Conservation (phyloP, 148 eudicot genomes). For the Cornus controversa region DNA sequence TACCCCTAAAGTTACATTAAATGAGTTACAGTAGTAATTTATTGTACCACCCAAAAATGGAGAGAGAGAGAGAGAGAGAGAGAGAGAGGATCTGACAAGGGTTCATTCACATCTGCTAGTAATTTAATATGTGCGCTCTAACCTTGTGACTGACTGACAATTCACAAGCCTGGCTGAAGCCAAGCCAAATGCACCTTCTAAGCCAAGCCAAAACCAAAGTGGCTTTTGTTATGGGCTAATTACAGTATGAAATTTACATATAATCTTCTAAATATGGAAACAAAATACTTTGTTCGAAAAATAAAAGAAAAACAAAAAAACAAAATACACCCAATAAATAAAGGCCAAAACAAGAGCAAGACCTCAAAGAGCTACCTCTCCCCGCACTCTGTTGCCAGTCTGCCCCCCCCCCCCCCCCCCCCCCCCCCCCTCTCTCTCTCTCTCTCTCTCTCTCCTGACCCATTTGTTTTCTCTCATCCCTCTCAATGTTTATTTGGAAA, state of each 20-base stretch:
- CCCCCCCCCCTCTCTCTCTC: slow-evolving; percentile 35
- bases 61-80: not conserved
- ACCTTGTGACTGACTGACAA: not conserved
- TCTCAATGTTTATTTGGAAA: not conserved
- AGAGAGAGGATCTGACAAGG: slow-evolving; percentile 11
- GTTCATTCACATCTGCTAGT: slow-evolving; percentile 5
- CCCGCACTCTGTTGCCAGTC: slow-evolving; percentile 13
- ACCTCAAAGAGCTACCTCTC: slow-evolving; percentile 15
- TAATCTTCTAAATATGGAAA: not conserved
- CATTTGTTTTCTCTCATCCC: not conserved
- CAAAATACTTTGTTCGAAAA: too few relatives aligned
- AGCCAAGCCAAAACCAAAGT: slow-evolving; percentile 22
- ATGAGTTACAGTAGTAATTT: slow-evolving; percentile 24
- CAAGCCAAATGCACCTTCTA: slow-evolving; percentile 15
- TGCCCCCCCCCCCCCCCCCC: slow-evolving; percentile 31
- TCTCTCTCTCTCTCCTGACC: slow-evolving; percentile 11
- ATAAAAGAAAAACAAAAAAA: too few relatives aligned
- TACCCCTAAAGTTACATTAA: slow-evolving; percentile 8
- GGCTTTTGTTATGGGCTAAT: not conserved
- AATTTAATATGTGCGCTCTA: not conserved
- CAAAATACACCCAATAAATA: too few relatives aligned
- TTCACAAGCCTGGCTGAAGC: not conserved
- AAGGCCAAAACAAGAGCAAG: slow-evolving; percentile 26
- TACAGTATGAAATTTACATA: not conserved
- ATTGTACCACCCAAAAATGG: slow-evolving; percentile 26